These are phyloP conservation scores for Eutrema japonicum DNA, from an alignment of 345 rosid species.

Conservation along the genomic window DNA sequence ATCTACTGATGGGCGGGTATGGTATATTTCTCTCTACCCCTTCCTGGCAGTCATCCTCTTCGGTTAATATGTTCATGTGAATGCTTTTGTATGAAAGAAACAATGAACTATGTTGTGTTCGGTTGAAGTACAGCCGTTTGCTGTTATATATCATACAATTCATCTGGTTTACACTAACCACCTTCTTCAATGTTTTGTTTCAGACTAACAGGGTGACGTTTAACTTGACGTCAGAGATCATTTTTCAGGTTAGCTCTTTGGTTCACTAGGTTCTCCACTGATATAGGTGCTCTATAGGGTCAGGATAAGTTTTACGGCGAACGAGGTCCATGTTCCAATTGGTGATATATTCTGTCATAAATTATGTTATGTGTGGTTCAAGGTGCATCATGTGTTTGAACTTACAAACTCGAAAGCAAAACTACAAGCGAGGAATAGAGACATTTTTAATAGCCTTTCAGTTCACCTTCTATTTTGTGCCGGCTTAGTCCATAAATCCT, in stretches of 20 bases:
- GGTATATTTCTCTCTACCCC: constrained; percentile 28
- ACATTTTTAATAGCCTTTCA: neutral
- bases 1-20: constrained; percentile 52
- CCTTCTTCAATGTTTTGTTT: too few relatives aligned
- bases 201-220: too few relatives aligned
- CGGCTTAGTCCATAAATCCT: neutral
- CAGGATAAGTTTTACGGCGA: too few relatives aligned
- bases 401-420: neutral
- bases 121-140: neutral
- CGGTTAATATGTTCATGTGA: constrained; percentile 6
- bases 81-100: neutral
- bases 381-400: constrained; percentile 9
- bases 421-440: neutral
- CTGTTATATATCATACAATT: neutral
- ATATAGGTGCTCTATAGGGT: neutral
- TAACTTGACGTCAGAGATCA: too few relatives aligned
- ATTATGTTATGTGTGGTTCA: neutral
- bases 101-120: constrained; percentile 9
- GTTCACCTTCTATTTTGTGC: constrained; percentile 11
- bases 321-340: neutral
- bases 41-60: neutral
- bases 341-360: neutral
- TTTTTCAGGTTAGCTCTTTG: constrained; percentile 62
- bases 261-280: constrained; percentile 10
- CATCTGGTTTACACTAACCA: constrained; percentile 7